phyloP scores from a whole-genome alignment of 495 filamentous ascomycete genomes.

The Hypomontagnella submonticulosa region DNA sequence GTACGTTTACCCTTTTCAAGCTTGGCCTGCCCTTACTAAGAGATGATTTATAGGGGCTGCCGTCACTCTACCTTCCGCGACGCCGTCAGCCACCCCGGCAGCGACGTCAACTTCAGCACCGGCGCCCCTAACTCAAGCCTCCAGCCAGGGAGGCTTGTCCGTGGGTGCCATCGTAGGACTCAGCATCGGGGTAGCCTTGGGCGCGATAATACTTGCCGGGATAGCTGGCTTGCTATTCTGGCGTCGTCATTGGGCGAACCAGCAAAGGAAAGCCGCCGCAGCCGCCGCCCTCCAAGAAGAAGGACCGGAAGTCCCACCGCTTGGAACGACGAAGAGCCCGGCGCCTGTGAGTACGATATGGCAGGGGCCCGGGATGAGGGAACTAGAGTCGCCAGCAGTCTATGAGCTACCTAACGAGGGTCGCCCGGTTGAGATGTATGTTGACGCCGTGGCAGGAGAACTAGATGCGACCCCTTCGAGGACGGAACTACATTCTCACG shows the following conservation, averaged over 20 bases:
- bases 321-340: neutral
- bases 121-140: too few relatives aligned
- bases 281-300: constrained; percentile 9
- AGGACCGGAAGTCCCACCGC: neutral
- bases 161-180: constrained; percentile 33
- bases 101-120: constrained; percentile 13
- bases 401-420: constrained; percentile 27
- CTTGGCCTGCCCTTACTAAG: constrained; percentile 3
- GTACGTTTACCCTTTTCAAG: constrained; percentile 14
- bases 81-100: constrained; percentile 13
- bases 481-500: constrained; percentile 29
- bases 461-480: constrained; percentile 14
- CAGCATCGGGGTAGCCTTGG: constrained; percentile 29
- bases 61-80: constrained; percentile 18
- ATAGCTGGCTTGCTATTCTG: constrained; percentile 20
- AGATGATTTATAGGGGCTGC: constrained; percentile 4
- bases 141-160: constrained; percentile 14
- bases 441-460: constrained; percentile 26
- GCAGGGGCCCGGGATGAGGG: constrained; percentile 30
- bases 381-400: constrained; percentile 20
- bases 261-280: constrained; percentile 1
- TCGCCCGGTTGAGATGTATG: constrained; percentile 24
- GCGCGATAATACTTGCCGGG: constrained; percentile 15
- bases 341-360: constrained; percentile 20
- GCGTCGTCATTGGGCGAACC: constrained; percentile 16